Base-by-base conservation (phyloP, 2,329 filamentous ascomycete species). In the Fusarium luffae region DNA sequence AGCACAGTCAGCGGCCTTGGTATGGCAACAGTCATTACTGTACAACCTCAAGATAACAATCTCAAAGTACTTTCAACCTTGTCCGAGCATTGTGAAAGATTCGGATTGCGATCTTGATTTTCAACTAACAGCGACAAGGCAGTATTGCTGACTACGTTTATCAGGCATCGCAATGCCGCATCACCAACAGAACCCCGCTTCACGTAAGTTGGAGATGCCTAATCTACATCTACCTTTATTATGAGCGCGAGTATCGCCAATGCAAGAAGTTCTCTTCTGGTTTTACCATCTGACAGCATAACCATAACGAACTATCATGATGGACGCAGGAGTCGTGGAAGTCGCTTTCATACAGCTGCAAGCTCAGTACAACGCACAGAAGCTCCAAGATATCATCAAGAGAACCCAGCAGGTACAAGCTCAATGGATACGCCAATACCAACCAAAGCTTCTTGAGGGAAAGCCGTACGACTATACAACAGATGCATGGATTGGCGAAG, bases 321-420 rank as follows among this genome's bases (percentile, higher is more conserved):
- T 84, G 82, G 40, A n/a, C 18, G 10, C 77, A 14, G n/a, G 21
- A 41, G 77, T 84, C 64, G 81, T 80, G 19, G 82, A 84, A 71
- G 76, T 82, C 57, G 80, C 79, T 40, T 63, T 80, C 56, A 60
- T 83, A 42, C 75, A 76, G 40, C 70, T 82, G 51, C 73, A 71
- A 32, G 54, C 69, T 37, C 71, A 72, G 16, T 77, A 75, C 32
- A 68, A 79, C 37, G 47, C 71, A 32, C 61, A 80, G 54, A 78
- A 79, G 47, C 74, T 82, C 41, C 77, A 76, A 66, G 74, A 77
- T 23, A 54, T 75, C 16, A 59, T 81, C 59, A 75, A 77, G 56
- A 61, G 76, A 7, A 74, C 74, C 37, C 78, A 79, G 59, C 68
- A 72, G 21, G 57, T 79, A 19, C 82, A 85, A 70, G 77, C 82